Evolutionary conservation across 108 stramenopile genomes (phyloP).

Genomic region (Skeletonema costatum): DNA sequence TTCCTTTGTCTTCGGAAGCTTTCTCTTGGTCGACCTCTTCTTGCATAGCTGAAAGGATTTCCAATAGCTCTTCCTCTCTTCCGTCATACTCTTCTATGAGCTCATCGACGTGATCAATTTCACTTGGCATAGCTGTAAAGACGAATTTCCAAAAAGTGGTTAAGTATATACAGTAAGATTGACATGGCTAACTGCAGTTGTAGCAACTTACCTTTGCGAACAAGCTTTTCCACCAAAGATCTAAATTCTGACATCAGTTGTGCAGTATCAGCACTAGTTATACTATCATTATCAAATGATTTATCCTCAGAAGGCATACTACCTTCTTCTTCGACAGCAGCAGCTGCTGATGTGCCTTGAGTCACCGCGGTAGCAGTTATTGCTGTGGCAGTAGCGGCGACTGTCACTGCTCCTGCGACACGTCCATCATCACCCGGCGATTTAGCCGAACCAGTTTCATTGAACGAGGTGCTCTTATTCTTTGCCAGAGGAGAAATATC

Average conservation of each 20-base stretch:
- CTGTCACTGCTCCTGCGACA: not conserved
- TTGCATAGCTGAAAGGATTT: constrained; percentile 25
- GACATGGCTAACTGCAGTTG: not conserved
- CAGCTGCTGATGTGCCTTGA: not conserved
- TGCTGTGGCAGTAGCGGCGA: not conserved
- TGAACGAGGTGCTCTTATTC: not conserved
- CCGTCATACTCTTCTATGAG: constrained; percentile 28
- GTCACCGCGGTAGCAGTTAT: not conserved
- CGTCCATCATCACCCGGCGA: not conserved
- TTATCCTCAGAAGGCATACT: not conserved
- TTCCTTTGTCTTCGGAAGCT: not conserved
- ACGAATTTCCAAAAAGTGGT: not conserved
- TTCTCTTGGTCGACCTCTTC: not conserved
- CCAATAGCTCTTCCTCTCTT: constrained; percentile 18
- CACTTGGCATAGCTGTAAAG: constrained; percentile 18
- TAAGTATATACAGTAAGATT: not conserved
- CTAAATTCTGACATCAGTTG: constrained; percentile 9
- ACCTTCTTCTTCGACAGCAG: not conserved
- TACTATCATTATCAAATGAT: not conserved
- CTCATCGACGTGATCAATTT: constrained; percentile 23
- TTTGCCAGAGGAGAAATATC: not conserved
- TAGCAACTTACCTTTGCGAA: constrained; percentile 11
- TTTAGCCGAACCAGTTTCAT: not conserved
- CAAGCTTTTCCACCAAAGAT: constrained; percentile 12
- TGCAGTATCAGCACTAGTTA: not conserved